Evolutionary conservation across 2,329 filamentous ascomycete genomes (phyloP).

Genomic region (Clarireedia sp.): DNA sequence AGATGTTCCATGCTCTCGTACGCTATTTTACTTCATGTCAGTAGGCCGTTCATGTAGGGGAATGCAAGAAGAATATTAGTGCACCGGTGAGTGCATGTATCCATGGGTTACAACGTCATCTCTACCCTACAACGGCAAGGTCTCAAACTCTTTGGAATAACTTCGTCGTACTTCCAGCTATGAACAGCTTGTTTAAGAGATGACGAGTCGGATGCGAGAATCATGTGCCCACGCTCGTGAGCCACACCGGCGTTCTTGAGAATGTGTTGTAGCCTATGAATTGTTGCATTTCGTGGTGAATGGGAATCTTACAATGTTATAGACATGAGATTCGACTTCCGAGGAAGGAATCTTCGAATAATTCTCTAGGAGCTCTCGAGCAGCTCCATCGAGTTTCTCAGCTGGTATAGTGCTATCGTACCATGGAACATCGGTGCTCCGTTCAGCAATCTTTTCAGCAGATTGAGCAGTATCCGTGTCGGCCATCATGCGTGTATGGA

Average conservation of each 20-base stretch:
- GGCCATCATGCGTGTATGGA: background rate
- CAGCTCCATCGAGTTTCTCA: background rate
- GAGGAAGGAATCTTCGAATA: conserved; percentile 14
- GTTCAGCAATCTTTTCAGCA: background rate
- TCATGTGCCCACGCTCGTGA: too few relatives aligned
- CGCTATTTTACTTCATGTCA: conserved; percentile 9
- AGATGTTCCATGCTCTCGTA: conserved; percentile 16
- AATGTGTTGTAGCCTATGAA: too few relatives aligned
- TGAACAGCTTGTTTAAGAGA: too few relatives aligned
- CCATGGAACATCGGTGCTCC: conserved; percentile 11
- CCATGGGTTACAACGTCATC: too few relatives aligned
- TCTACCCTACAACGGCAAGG: too few relatives aligned
- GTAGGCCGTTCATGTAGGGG: background rate
- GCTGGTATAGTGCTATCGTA: background rate
- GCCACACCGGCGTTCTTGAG: too few relatives aligned
- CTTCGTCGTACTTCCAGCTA: too few relatives aligned
- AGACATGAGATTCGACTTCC: conserved; percentile 13
- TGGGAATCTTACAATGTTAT: conserved; percentile 8
- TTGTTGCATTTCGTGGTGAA: background rate
- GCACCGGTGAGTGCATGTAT: too few relatives aligned
- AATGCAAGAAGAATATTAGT: background rate
- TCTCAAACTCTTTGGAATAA: too few relatives aligned
- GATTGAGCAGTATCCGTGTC: background rate
- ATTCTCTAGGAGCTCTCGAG: conserved; percentile 11
- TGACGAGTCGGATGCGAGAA: too few relatives aligned